Base-by-base conservation (phyloP, 1,284 basidiomycete species). In the Heterobasidion irregulare region DNA sequence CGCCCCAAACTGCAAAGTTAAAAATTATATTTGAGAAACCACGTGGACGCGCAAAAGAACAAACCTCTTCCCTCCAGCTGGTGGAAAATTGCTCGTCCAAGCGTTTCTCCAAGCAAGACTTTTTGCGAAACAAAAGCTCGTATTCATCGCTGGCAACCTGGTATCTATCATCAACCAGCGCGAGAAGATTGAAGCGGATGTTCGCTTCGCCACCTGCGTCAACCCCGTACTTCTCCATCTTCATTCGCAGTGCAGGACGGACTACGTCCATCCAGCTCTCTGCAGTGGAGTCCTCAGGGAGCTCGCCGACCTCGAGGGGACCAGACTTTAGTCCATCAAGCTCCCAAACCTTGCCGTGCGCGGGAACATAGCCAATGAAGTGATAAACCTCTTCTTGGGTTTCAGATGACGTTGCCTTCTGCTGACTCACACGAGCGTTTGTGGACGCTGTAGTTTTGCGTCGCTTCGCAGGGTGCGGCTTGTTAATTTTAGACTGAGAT, bases 281-380 rank as follows among this genome's bases (percentile, higher is more conserved):
- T 26, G 52, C 55, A 49, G 48, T 53, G 8, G 16, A 44, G 13
- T 58, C 47, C 6, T 61, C 53, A 8, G 74, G 65, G 13, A 82
- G 63, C 61, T 81, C 80, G 34, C 81, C 82, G 32, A 84, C 81
- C 63, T 83, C 81, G 6, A 84, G 66, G 2, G 82, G 80, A 0
- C 78, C 81, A 4, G 62, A 53, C 4, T 67, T 65, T 43, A 72
- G 61, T 7, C 72, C 71, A 56, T 74, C 69, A 52, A 84, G 74
- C 64, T 84, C 82, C 81, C 81, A 84, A 9, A 84, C 81, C 59
- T 82, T 81, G 3, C 80, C 80, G 58, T 75, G 69, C 0, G 76
- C 75, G 6, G 82, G 81, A 32, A 83, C 78, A 60, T 83, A 84
- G 10, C 79, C 80, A 56, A 83, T 82, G 69, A 82, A 84, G 63